Evolutionary conservation across 2,329 filamentous ascomycete genomes (phyloP).

Genomic region (Cercospora sojina): DNA sequence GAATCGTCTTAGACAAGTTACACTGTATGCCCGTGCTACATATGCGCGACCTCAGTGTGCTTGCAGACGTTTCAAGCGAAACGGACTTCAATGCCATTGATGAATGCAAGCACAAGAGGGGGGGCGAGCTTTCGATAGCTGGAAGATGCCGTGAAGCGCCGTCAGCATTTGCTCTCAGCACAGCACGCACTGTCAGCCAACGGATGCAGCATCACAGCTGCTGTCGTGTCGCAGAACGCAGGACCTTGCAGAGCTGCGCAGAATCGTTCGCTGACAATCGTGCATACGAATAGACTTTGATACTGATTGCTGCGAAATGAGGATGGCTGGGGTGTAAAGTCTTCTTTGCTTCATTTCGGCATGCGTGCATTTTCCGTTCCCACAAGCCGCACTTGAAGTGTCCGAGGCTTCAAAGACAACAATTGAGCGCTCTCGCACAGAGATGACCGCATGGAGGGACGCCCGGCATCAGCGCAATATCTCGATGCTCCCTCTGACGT

Average conservation of each 20-base stretch:
- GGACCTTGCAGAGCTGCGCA: background rate
- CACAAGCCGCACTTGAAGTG: background rate
- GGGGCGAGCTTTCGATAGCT: background rate
- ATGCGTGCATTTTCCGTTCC: background rate
- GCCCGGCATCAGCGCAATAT: background rate
- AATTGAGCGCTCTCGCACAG: background rate
- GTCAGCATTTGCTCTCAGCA: background rate
- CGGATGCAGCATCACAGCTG: background rate
- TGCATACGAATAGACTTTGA: background rate
- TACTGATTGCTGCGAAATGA: constrained; percentile 1
- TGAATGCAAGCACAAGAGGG: background rate
- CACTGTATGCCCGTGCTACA: no score
- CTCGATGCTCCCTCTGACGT: background rate
- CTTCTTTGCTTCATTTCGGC: background rate
- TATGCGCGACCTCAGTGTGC: background rate
- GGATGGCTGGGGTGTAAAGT: background rate
- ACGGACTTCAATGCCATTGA: background rate
- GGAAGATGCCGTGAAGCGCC: background rate
- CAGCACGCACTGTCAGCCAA: background rate
- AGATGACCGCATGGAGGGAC: background rate
- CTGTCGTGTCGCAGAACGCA: background rate
- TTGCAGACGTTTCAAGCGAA: background rate
- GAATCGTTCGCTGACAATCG: background rate
- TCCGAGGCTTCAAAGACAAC: background rate
- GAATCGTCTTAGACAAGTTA: no score